These are phyloP conservation scores for Fusarium algeriense DNA, from an alignment of 2,329 filamentous ascomycete species.

Conservation along the genomic window DNA sequence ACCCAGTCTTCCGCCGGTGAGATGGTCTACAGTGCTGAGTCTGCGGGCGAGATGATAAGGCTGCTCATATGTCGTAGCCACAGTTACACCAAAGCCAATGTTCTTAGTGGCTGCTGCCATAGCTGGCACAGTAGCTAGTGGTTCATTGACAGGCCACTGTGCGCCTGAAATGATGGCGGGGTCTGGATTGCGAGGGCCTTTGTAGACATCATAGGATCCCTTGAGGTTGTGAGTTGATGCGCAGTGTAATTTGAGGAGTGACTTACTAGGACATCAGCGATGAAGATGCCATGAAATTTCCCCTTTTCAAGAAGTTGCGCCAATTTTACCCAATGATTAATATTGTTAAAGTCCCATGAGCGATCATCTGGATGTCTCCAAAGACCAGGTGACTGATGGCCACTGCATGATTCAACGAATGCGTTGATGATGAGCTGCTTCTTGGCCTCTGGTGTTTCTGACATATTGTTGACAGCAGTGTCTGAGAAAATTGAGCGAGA, in stretches of 20 bases:
- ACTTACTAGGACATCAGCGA: constrained; percentile 71
- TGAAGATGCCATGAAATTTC: constrained; percentile 75
- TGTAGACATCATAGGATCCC: constrained; percentile 78
- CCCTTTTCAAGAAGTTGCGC: constrained; percentile 71
- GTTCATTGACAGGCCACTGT: constrained; percentile 80
- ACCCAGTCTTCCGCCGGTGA: constrained; percentile 69
- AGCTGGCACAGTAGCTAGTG: constrained; percentile 72
- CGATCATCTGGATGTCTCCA: constrained; percentile 74
- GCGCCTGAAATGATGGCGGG: constrained; percentile 72
- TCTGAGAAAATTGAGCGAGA: neutral
- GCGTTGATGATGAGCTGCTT: constrained; percentile 59
- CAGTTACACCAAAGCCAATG: constrained; percentile 77
- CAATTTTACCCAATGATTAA: constrained; percentile 71
- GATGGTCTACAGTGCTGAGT: constrained; percentile 75
- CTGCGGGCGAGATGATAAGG: constrained; percentile 76
- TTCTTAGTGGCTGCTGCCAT: constrained; percentile 78
- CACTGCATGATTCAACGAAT: constrained; percentile 58
- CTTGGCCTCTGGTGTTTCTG: constrained; percentile 41
- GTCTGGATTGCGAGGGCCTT: constrained; percentile 63
- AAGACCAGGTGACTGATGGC: constrained; percentile 61
- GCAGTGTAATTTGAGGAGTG: fast-evolving
- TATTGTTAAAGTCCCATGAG: constrained; percentile 71
- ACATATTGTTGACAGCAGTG: constrained; percentile 22
- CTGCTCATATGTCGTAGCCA: constrained; percentile 77
- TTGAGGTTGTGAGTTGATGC: neutral